phyloP scores from a whole-genome alignment of 225 moss, liverwort and hornwort genomes.

The Pseudoscleropodium purum region DNA sequence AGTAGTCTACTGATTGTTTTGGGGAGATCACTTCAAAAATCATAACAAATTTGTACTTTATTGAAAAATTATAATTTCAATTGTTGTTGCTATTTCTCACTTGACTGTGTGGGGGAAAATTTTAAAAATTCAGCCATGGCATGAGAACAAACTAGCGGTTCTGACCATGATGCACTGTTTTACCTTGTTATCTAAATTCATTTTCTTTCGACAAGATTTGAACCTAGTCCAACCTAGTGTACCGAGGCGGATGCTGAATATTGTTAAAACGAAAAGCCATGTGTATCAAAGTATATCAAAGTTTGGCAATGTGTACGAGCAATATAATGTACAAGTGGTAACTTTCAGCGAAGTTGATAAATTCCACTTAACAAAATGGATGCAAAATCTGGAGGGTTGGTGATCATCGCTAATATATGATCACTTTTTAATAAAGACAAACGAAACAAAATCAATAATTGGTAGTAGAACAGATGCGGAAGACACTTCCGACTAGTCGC shows the following conservation, averaged over 20 bases:
- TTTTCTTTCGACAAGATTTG: accelerated
- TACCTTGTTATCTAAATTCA: neutral
- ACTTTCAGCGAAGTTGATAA: accelerated
- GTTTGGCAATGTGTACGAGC: accelerated
- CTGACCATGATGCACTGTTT: too few species aligned
- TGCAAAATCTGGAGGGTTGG: accelerated
- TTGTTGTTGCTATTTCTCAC: too few species aligned
- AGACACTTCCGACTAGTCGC: accelerated
- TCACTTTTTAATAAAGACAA: accelerated
- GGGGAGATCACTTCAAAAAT: too few species aligned
- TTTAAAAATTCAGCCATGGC: too few species aligned
- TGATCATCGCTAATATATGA: neutral
- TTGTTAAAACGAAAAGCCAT: too few species aligned
- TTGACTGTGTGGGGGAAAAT: too few species aligned
- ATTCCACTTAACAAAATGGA: accelerated
- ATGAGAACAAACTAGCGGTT: too few species aligned
- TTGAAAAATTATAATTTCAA: too few species aligned
- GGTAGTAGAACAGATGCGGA: too few species aligned
- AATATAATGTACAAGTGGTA: accelerated
- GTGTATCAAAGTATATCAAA: accelerated
- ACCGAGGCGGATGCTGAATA: accelerated
- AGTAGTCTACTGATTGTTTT: too few species aligned
- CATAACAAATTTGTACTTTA: too few species aligned
- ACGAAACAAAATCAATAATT: accelerated
- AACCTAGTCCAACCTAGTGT: accelerated